Base-by-base conservation (phyloP, 2,329 filamentous ascomycete genomes). In the Gaeumannomyces sp. region DNA sequence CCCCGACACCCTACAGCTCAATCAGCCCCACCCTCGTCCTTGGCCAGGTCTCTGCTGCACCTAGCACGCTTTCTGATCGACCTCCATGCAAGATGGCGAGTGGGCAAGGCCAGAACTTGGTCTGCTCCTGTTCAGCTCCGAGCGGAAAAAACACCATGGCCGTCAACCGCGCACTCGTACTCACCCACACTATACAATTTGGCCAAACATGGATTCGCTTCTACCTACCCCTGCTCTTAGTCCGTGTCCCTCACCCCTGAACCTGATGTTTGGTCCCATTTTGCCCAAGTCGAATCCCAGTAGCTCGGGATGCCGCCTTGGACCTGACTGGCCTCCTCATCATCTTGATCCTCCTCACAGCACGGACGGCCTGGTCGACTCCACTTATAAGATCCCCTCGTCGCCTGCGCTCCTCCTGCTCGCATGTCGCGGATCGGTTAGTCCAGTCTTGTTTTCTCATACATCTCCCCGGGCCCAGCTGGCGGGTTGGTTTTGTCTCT, bases 361-460 rank as follows among this genome's bases (percentile, higher is more conserved):
- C 38, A 45, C 38, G 3, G 38, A 45, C 45, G n/a, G 45, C 22
- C n/a, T 25, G 8, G 45, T 25, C 45, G 45, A 53, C 45, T 53
- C 45, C 45, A 53, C 45, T 53, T 53, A 53, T 53, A 53, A 53
- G 45, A 53, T 53, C 19, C 45, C 45, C 45, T 53, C 45, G 45
- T 50, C 45, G 45, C 25, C 45, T n/a, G 45, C 45, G 45, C 45
- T 25, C 10, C 25, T n/a, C 45, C 19, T 53, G 45, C 45, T 53
- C 45, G 45, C 45, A 53, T 10, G 45, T 53, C 6, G n/a, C 22
- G 22, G 16, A 25, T 25, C 19, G 45, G 45, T 19, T 45, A 45
- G 45, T 19, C 22, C 1, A 25, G 45, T 53, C 45, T 19, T 8
- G 19, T 53, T 53, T 25, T 53, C n/a, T 53, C 25, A 8, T n/a